Evolutionary conservation across 257 asterid genomes (phyloP).

Genomic region (Ilex aquifolium): DNA sequence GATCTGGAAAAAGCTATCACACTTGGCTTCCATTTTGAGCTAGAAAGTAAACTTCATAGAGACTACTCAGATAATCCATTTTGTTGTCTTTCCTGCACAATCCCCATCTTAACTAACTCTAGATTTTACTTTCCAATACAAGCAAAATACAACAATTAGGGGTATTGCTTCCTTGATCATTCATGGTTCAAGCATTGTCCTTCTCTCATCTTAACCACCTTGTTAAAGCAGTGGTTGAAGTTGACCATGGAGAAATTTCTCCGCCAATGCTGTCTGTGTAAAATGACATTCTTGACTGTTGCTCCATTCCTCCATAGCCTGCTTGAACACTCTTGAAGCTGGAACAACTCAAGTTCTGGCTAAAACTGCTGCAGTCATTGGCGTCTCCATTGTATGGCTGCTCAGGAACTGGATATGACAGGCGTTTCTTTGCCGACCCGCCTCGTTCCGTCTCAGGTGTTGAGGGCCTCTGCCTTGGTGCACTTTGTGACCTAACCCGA

Average conservation of each 20-base stretch:
- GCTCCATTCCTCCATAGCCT: slow-evolving; percentile 78
- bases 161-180: neutral
- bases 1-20: neutral
- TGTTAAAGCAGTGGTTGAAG: slow-evolving; percentile 77
- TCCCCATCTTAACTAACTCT: too few relatives aligned
- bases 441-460: slow-evolving; percentile 80
- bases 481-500: slow-evolving; percentile 73
- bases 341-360: slow-evolving; percentile 60
- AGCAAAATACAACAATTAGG: too few relatives aligned
- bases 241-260: slow-evolving; percentile 85
- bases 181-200: slow-evolving; percentile 1
- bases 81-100: too few relatives aligned
- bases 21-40: slow-evolving; percentile 20
- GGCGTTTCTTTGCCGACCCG: slow-evolving; percentile 52
- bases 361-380: slow-evolving; percentile 27
- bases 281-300: slow-evolving; percentile 56
- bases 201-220: slow-evolving; percentile 64
- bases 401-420: slow-evolving; percentile 68
- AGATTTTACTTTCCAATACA: too few relatives aligned
- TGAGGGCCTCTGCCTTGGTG: slow-evolving; percentile 73
- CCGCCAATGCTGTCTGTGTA: slow-evolving; percentile 77
- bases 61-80: too few relatives aligned
- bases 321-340: slow-evolving; percentile 88
- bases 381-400: slow-evolving; percentile 35
- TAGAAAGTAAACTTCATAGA: neutral